A percentile compares a stretch with the other conserved stretches of the same genome.
These are phyloP conservation scores for Nigrospora sphaerica DNA, from an alignment of 2,329 filamentous ascomycete species.

Conservation along the genomic window DNA sequence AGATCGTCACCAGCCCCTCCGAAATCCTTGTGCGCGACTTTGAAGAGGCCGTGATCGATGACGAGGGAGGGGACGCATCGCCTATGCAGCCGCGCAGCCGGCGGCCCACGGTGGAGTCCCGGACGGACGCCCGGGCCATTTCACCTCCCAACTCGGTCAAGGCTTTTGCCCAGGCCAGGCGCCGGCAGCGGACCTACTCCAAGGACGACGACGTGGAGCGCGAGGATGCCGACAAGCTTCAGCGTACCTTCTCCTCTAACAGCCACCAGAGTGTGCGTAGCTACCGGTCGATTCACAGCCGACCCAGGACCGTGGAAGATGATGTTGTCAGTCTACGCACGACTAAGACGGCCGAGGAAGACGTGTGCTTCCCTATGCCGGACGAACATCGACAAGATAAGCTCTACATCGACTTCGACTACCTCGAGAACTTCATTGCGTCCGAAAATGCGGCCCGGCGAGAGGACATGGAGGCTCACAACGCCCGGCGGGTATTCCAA, in stretches of 20 bases:
- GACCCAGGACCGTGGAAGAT: constrained; percentile 52
- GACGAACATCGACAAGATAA: constrained; percentile 62
- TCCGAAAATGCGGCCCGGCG: constrained; percentile 43
- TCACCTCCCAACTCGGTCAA: constrained; percentile 97
- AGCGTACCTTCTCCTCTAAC: constrained; percentile 63
- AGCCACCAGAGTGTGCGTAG: constrained; percentile 55
- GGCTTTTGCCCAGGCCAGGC: constrained; percentile 86
- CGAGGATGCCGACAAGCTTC: constrained; percentile 26
- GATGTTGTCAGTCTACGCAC: constrained; percentile 56
- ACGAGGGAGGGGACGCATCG: constrained; percentile 50
- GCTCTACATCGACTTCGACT: constrained; percentile 85
- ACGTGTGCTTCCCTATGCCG: constrained; percentile 81
- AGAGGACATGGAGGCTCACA: constrained; percentile 41
- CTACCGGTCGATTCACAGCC: constrained; percentile 28
- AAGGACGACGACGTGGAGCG: constrained; percentile 36
- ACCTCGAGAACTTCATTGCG: constrained; percentile 84
- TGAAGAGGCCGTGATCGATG: constrained; percentile 77
- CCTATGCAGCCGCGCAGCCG: constrained; percentile 37
- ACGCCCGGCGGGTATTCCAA: constrained; percentile 46
- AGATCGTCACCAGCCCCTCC: constrained; percentile 29
- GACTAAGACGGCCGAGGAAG: constrained; percentile 71
- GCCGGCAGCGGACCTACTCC: constrained; percentile 68
- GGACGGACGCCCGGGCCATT: constrained; percentile 55
- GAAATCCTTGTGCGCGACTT: constrained; percentile 64
- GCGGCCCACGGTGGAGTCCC: constrained; percentile 49